Evolutionary conservation across 495 filamentous ascomycete genomes (phyloP), one percentile per base, ranked within the genome.

Genomic region (Hypoxylon subgilvum): DNA sequence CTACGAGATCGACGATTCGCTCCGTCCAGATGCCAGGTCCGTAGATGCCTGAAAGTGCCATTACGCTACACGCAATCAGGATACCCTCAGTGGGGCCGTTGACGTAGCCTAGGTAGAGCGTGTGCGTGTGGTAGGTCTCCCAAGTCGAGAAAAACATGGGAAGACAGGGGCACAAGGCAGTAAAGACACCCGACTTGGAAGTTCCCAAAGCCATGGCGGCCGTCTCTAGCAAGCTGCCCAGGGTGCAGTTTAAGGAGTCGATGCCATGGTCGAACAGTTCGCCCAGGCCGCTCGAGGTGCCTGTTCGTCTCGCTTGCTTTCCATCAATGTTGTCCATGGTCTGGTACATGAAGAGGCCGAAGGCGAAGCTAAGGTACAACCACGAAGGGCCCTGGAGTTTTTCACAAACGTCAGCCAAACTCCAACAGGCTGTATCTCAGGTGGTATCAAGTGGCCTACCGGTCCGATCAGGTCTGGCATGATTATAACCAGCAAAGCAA

Each of bases 61-160:
- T 97, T 38, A 96, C 78, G 10, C 74, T 68, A 69, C 91, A 92
- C 16, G 91, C 94, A 45, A 97, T 84, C 36, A 97, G 83, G 22
- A 99, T 83, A 25, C 95, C 95, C 74, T 99, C 94, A 21, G 92
- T 98, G 3, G 94, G 94, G 0, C 95, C 95, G 71, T 98, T 98
- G 81, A 97, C 87, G 72, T 95, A 92, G 27, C 94, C 94, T 3
- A 98, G 86, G 70, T 97, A 98, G 1, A 98, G 78, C 0, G 96
- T 97, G 72, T 98, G 94, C 1, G 94, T 96, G 73, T 98, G 94
- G 71, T 96, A 98, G 2, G 94, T 98, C 72, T 98, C 94, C 94
- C 94, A 98, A 6, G 94, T 98, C 4, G 92, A 97, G 76, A 97
- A 96, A 79, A 96, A 97, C 94, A 98, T 98, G 17, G 94, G 90